Base-by-base conservation (phyloP, 306 rosid genomes). In the Potentilla sterilis region DNA sequence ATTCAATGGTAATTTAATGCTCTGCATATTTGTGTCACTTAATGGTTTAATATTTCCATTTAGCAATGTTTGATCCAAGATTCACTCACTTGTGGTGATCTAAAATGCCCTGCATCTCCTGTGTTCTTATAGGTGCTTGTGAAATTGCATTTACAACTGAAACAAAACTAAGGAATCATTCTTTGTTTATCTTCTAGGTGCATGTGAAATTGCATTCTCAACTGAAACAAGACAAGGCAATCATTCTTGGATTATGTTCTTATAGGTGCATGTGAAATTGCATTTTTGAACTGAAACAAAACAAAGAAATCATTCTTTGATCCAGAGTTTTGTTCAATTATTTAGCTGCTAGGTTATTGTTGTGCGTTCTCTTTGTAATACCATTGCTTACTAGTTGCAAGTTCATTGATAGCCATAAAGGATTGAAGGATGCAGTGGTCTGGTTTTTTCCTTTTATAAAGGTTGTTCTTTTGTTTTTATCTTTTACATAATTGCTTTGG, bases 91-190 rank as follows among this genome's bases (percentile, higher is more conserved):
- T 52, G 63, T 70, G 61, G 77, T 67, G 84, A 57, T 64, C 72
- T 75, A 44, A 67, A 51, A 22, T 18, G 59, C 18, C 5, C 16
- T 63, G 67, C 19, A 7, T 55, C 52, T 44, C 7, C 11, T 47
- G 10, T 74, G 48, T 74, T 82, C 63, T 51, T 61, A 52, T 24
- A 73, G 77, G 70, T 67, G 57, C 80, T 72, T 77, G 79, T 79
- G 79, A 58, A 73, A 41, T 24, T 18, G 41, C 68, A 22, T 42
- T 15, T 32, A 28, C 40, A 28, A 5, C 41, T 28, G 40, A 61
- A 13, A 12, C n/a, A 28, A 32, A 61, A 14, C 15, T 21, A 55
- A 47, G 18, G 14, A 13, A 15, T 47, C 52, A 47, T 19, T n/a
- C 59, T 6, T 52, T 0, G 59, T 37, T 19, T 47, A 18, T 74